Conservation (phyloP, 345 rosid genomes). For the Rhodomyrtus tomentosa region DNA sequence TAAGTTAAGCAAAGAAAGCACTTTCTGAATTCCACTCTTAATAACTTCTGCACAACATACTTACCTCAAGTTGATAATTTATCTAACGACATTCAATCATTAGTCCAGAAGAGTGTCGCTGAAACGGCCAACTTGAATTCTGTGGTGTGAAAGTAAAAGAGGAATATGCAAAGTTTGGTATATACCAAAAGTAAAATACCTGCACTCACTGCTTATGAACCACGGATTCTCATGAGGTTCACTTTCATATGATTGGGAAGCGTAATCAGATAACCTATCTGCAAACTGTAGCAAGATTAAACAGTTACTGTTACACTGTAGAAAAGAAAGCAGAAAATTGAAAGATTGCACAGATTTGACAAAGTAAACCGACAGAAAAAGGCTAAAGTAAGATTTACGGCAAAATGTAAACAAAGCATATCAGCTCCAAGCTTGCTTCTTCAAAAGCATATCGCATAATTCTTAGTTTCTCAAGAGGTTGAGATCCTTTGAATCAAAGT, state of each 20-base stretch:
- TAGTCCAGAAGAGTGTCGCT: not conserved
- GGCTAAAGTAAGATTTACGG: not conserved
- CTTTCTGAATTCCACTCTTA: not conserved
- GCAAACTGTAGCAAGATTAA: constrained; percentile 24
- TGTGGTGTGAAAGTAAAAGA: not conserved
- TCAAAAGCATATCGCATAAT: not conserved
- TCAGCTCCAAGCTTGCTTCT: not conserved
- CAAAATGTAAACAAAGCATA: not conserved
- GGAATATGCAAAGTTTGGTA: not conserved
- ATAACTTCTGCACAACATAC: not conserved
- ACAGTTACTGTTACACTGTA: not conserved
- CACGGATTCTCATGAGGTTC: constrained; percentile 46
- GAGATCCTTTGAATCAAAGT: not conserved
- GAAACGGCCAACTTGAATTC: not conserved
- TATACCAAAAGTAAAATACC: constrained; percentile 21
- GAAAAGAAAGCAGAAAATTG: not conserved
- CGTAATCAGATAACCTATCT: constrained; percentile 40
- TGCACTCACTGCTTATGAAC: constrained; percentile 32
- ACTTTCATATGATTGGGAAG: constrained; percentile 40
- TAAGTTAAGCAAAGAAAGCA: not conserved
- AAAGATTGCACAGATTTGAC: not conserved
- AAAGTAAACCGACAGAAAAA: not conserved
- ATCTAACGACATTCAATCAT: not conserved
- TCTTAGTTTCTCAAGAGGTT: not conserved
- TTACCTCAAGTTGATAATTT: not conserved